phyloP scores from a whole-genome alignment of 495 filamentous ascomycete genomes.

The Xylaria curta region DNA sequence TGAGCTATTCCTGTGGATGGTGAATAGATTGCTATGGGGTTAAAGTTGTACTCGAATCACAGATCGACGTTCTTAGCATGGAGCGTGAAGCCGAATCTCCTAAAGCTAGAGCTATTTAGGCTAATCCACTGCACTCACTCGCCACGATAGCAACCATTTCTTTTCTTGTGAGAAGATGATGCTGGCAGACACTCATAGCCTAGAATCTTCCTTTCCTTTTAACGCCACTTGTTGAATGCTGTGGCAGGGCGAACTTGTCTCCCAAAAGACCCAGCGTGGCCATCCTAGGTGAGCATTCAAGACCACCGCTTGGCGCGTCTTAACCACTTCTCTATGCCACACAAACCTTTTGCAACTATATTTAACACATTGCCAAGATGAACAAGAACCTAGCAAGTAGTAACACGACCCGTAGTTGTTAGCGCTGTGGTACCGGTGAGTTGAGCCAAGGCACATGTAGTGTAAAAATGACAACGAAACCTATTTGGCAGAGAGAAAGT shows the following conservation, averaged over 20 bases:
- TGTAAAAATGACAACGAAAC: conserved; percentile 14
- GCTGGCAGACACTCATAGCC: not conserved
- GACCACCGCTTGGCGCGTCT: conserved; percentile 62
- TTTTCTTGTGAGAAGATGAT: not conserved
- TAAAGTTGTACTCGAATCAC: not conserved
- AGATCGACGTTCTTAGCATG: conserved; percentile 18
- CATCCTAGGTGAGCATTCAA: conserved; percentile 71
- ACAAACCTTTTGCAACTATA: conserved; percentile 54
- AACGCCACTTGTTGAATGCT: not conserved
- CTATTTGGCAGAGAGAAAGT: conserved; percentile 63
- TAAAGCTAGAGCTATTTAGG: conserved; percentile 15
- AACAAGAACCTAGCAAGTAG: conserved; percentile 64
- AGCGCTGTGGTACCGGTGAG: conserved; percentile 50
- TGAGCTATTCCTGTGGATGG: not conserved
- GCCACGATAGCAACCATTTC: not conserved
- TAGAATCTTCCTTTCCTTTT: not conserved
- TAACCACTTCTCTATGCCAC: conserved; percentile 68
- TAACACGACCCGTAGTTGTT: conserved; percentile 58
- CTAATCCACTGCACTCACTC: conserved; percentile 16
- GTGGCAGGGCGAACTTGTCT: conserved; percentile 55
- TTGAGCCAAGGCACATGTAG: not conserved
- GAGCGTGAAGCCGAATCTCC: conserved; percentile 8
- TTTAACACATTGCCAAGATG: conserved; percentile 66
- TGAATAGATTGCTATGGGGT: conserved; percentile 23
- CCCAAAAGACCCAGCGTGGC: conserved; percentile 67